Evolutionary conservation across 164 flowering plant species (phyloP), one percentile per base, ranked within the genome.

Genomic region (Vitis cinerea): DNA sequence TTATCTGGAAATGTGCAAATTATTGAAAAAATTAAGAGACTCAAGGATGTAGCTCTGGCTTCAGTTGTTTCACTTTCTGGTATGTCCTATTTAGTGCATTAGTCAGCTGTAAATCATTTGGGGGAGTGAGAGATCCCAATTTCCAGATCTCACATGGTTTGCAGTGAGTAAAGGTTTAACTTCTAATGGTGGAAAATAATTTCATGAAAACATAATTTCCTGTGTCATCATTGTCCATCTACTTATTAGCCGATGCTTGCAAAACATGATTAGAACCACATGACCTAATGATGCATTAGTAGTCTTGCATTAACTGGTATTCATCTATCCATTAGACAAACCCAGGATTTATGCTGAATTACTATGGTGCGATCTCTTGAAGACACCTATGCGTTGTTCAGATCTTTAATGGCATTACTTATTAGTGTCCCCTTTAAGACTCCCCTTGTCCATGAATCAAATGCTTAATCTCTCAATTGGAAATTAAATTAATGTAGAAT

Each of bases 11-110:
- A 70, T 61, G 55, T 44, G 14, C 63, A 65, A 73, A 67, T 64
- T 50, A 59, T 72, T 16, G 77, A 74, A 31, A 74, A 76, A 60
- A 77, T 89, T 50, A 83, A 77, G 80, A 82, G 75, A 64, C 80
- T 85, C 14, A 84, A 83, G 70, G 85, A 87, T 15, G 56, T 19
- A 56, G 83, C 87, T 31, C 4, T 72, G 59, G 29, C 73, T 63
- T 79, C 71, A 50, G 78, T 83, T 66, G 74, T 83, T 74, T 82
- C 89, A 59, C 71, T 64, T 68, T 86, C 95, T 69, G 90, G 95
- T 82, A 78, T 29, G 64, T 50, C 60, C 29, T 56, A 9, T 48
- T 4, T 50, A 19, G 27, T 23, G 27, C 27, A 23, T 23, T 23
- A 23, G 2, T 23, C 27, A 23, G 27, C 27, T 23, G 19, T 29